Percentiles rank a stretch among this genome's conserved stretches.
phyloP scores from a whole-genome alignment of 2,329 filamentous ascomycete genomes.

The Claviceps purpurea region DNA sequence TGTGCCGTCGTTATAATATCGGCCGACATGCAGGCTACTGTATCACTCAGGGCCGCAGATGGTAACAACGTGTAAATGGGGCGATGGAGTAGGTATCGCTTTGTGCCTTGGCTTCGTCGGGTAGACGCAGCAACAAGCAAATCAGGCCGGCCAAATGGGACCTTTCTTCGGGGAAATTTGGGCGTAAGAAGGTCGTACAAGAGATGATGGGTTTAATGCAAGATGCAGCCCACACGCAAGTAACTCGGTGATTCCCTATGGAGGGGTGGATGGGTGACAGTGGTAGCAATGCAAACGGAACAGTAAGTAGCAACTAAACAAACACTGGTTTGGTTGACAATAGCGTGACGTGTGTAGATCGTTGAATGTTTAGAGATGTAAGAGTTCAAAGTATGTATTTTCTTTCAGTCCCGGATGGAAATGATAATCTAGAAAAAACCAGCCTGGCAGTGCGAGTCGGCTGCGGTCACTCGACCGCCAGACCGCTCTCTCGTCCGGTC shows the following conservation, averaged over 20 bases:
- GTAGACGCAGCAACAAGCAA: slow-evolving; percentile 15
- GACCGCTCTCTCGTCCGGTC: slow-evolving; percentile 5
- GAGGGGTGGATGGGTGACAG: too few relatives aligned
- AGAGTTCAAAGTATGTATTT: background rate
- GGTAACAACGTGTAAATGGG: background rate
- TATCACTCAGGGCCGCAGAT: background rate
- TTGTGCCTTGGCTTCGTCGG: slow-evolving; percentile 19
- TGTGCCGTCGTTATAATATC: slow-evolving; percentile 20
- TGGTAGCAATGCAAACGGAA: slow-evolving; percentile 2
- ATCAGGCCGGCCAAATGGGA: slow-evolving; percentile 7
- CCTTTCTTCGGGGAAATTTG: slow-evolving; percentile 6
- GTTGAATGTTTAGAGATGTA: slow-evolving; percentile 2
- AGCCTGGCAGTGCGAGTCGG: slow-evolving; percentile 15
- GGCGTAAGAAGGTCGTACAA: slow-evolving; percentile 8
- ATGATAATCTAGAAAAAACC: background rate
- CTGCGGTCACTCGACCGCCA: slow-evolving; percentile 13
- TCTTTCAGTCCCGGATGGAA: background rate
- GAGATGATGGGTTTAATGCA: background rate
- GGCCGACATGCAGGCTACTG: slow-evolving; percentile 17
- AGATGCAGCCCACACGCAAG: slow-evolving; percentile 4
- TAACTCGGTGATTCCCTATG: background rate
- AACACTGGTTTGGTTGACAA: slow-evolving; percentile 5
- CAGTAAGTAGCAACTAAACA: slow-evolving; percentile 1
- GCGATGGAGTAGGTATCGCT: slow-evolving; percentile 4
- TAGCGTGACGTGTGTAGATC: slow-evolving; percentile 4